Conservation (phyloP, 768 basidiomycete species). For the Mycena rosella region DNA sequence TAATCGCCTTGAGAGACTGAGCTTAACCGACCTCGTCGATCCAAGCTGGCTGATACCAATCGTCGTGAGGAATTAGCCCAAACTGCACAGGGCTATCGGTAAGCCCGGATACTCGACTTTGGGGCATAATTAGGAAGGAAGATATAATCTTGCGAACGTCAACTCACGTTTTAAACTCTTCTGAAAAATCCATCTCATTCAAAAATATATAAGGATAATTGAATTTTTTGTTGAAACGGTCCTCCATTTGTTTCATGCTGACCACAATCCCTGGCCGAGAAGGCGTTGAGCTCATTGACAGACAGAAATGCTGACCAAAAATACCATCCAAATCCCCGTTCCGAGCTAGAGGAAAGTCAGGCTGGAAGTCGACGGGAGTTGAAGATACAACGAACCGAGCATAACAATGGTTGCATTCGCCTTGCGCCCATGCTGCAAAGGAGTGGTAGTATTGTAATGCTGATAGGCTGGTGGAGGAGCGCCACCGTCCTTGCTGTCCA, state of each 20-base stretch:
- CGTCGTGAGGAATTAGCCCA: conserved; percentile 80
- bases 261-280: no score
- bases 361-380: neutral
- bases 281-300: no score
- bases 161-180: conserved; percentile 75
- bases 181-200: conserved; percentile 83
- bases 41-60: conserved; percentile 82
- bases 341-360: conserved; percentile 57
- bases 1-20: neutral
- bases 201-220: conserved; percentile 89
- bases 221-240: conserved; percentile 91
- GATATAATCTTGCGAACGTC: neutral
- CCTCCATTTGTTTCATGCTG: conserved; percentile 85
- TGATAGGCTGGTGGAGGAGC: no score
- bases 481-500: no score
- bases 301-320: no score
- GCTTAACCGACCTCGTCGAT: conserved; percentile 60
- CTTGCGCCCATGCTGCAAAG: conserved; percentile 62
- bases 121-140: conserved; percentile 11
- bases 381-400: conserved; percentile 58
- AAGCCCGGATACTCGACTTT: conserved; percentile 58
- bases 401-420: conserved; percentile 89
- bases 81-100: conserved; percentile 77
- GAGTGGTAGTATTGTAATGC: conserved; percentile 45
- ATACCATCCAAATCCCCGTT: conserved; percentile 73